A percentile compares a stretch with the other conserved stretches of the same genome.
These are phyloP conservation scores for Trichosporon faecale DNA, from an alignment of 1,284 basidiomycete species.

Conservation along the genomic window DNA sequence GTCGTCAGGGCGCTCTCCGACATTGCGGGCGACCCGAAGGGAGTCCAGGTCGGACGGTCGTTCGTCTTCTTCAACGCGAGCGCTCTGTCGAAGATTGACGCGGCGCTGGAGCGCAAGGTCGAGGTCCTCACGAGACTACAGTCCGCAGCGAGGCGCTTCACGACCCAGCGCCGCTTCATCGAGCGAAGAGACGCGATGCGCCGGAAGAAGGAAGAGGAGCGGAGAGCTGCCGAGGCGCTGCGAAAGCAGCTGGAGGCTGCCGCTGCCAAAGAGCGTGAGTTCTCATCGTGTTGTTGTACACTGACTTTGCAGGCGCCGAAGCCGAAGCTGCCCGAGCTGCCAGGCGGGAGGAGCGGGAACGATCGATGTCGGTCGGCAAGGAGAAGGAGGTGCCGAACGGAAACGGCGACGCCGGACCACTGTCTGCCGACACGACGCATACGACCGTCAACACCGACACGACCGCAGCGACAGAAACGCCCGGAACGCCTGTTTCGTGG, in stretches of 20 bases:
- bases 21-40: conserved; percentile 20
- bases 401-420: background rate
- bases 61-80: conserved; percentile 23
- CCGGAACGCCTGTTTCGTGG: background rate
- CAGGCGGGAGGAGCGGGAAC: background rate
- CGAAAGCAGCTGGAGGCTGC: background rate
- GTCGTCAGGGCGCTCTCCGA: conserved; percentile 17
- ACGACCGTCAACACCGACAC: conserved; percentile 6
- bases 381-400: background rate
- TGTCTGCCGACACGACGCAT: conserved; percentile 1
- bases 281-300: background rate
- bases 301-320: background rate
- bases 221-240: background rate
- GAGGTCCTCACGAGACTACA: conserved; percentile 16
- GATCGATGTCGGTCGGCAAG: background rate
- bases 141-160: conserved; percentile 8
- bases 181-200: conserved; percentile 6
- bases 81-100: conserved; percentile 19
- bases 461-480: background rate
- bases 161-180: background rate
- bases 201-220: conserved; percentile 1
- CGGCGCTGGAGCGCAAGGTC: conserved; percentile 19
- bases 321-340: background rate
- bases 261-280: background rate
- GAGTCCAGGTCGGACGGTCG: conserved; percentile 22